Evolutionary conservation across 805 yeast genomes (phyloP).

Genomic region (Schwanniomyces polymorphus): DNA sequence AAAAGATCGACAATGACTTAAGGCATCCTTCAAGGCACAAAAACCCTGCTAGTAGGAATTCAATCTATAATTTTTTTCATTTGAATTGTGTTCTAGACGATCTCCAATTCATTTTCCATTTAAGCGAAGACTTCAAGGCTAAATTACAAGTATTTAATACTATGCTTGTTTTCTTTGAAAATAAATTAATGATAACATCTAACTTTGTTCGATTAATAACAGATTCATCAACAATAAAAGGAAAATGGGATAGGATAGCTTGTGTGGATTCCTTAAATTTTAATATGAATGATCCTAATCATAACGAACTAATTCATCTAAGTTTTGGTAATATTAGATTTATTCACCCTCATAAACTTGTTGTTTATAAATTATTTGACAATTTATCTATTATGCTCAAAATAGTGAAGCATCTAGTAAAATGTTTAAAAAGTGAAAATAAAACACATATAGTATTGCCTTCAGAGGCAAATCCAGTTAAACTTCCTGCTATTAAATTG

Average conservation of each 20-base stretch:
- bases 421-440: slow-evolving; percentile 16
- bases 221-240: slow-evolving; percentile 50
- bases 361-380: slow-evolving; percentile 39
- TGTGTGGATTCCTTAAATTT: slow-evolving; percentile 34
- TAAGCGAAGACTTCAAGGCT: slow-evolving; percentile 51
- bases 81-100: background rate
- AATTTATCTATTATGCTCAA: slow-evolving; percentile 34
- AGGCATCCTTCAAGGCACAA: slow-evolving; percentile 5
- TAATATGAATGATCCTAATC: slow-evolving; percentile 8
- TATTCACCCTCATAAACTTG: slow-evolving; percentile 39
- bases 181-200: slow-evolving; percentile 10
- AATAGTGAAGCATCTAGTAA: slow-evolving; percentile 31
- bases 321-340: slow-evolving; percentile 26
- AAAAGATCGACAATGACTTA: slow-evolving; percentile 22
- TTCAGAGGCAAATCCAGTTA: slow-evolving; percentile 24
- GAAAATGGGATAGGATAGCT: slow-evolving; percentile 50
- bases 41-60: background rate
- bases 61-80: background rate
- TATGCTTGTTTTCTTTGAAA: background rate
- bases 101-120: slow-evolving; percentile 24
- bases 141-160: slow-evolving; percentile 42
- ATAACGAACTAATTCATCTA: slow-evolving; percentile 17
- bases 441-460: slow-evolving; percentile 26
- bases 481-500: slow-evolving; percentile 27
- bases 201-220: slow-evolving; percentile 44